Conservation (phyloP, 2,329 filamentous ascomycete genomes). For the Simplicillium aogashimaense region DNA sequence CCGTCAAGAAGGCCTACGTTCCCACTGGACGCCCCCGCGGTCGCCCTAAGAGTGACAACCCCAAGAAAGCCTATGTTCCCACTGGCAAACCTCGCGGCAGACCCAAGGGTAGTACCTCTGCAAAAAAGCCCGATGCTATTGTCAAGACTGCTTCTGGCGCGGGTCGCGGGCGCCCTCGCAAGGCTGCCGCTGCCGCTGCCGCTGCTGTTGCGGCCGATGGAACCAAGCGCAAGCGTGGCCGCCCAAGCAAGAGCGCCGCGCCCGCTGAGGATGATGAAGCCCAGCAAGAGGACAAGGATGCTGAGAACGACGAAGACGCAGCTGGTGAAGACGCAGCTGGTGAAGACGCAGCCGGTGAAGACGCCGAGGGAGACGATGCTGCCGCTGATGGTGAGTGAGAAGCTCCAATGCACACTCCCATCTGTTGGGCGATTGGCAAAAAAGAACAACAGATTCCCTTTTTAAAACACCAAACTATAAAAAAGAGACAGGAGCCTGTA, state of each 20-base stretch:
- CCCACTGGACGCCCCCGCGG: constrained; percentile 31
- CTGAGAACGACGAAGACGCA: background rate
- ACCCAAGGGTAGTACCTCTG: constrained; percentile 28
- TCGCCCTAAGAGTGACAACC: constrained; percentile 27
- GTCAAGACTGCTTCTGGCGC: constrained; percentile 7
- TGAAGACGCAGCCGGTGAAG: background rate
- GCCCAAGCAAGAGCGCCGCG: constrained; percentile 7
- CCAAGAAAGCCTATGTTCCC: constrained; percentile 22
- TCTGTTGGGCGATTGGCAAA: background rate
- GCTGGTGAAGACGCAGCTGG: background rate
- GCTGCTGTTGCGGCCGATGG: constrained; percentile 10
- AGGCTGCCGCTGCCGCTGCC: constrained; percentile 11
- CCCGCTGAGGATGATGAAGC: constrained; percentile 10
- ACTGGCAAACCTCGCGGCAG: constrained; percentile 37
- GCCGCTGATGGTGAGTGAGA: constrained; percentile 4
- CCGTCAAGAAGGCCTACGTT: constrained; percentile 24
- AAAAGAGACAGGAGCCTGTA: background rate
- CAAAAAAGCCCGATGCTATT: constrained; percentile 1
- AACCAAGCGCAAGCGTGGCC: background rate
- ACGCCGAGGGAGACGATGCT: background rate
- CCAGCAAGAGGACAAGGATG: constrained; percentile 8
- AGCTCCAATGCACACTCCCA: background rate
- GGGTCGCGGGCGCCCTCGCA: constrained; percentile 23
- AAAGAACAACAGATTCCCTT: no score
- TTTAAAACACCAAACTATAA: background rate